phyloP scores from a whole-genome alignment of 768 basidiomycete species.

The Mrakia frigida region DNA sequence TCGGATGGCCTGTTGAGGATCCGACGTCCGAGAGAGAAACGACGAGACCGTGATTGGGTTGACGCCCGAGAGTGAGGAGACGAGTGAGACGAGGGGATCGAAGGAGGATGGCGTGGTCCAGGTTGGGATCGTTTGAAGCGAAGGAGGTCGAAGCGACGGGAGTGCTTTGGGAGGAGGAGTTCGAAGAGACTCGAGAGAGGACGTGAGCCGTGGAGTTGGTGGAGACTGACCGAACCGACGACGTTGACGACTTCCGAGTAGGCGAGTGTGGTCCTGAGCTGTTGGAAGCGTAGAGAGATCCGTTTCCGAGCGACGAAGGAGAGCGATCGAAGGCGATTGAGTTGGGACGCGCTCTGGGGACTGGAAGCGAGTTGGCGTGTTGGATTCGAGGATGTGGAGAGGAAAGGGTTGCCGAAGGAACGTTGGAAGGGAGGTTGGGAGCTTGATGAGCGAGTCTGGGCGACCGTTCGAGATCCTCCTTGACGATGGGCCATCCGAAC shows the following conservation, averaged over 20 bases:
- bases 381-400: neutral
- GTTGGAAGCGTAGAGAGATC: neutral
- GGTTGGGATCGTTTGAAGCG: neutral
- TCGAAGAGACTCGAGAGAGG: neutral
- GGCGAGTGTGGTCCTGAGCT: neutral
- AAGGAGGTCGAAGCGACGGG: neutral
- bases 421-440: neutral
- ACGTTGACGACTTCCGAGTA: neutral
- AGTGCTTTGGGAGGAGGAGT: neutral
- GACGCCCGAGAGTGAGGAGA: constrained; percentile 67
- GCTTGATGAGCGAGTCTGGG: neutral
- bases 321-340: neutral
- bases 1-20: constrained; percentile 71
- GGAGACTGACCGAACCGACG: neutral
- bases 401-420: neutral
- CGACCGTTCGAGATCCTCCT: neutral
- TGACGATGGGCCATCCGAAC: constrained; percentile 4
- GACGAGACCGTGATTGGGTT: constrained; percentile 69
- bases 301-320: neutral
- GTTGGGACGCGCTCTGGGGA: neutral
- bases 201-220: neutral
- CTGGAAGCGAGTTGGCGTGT: neutral
- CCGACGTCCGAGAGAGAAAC: constrained; percentile 95
- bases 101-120: constrained; percentile 44
- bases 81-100: constrained; percentile 82